These are phyloP conservation scores for Phlebopus sp. DNA, from an alignment of 1,284 basidiomycete species.

Conservation along the genomic window DNA sequence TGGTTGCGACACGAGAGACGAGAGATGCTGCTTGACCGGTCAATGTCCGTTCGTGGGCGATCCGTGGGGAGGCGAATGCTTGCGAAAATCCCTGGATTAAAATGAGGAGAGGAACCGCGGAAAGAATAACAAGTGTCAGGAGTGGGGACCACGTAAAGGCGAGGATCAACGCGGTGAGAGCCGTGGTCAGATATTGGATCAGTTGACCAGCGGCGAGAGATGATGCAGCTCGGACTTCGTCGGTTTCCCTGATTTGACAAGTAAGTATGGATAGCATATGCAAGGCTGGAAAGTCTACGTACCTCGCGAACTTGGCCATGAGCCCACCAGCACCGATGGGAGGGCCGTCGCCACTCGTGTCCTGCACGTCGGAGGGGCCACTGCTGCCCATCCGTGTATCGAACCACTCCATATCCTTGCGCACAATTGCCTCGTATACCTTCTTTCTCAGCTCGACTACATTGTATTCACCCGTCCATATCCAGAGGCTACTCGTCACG, in stretches of 20 bases:
- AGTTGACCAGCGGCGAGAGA: slow-evolving; percentile 77
- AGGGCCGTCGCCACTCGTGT: slow-evolving; percentile 45
- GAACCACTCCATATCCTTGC: slow-evolving; percentile 84
- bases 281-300: slow-evolving; percentile 24
- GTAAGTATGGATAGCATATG: slow-evolving; percentile 3
- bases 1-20: slow-evolving; percentile 74
- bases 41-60: slow-evolving; percentile 64
- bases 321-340: slow-evolving; percentile 85
- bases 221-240: slow-evolving; percentile 86
- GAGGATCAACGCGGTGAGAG: slow-evolving; percentile 75
- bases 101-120: slow-evolving; percentile 82
- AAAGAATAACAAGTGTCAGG: slow-evolving; percentile 89
- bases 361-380: slow-evolving; percentile 39
- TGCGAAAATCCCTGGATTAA: slow-evolving; percentile 78
- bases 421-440: slow-evolving; percentile 70
- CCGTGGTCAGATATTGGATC: slow-evolving; percentile 80
- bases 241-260: slow-evolving; percentile 72
- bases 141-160: slow-evolving; percentile 80
- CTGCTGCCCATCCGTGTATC: slow-evolving; percentile 77
- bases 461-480: slow-evolving; percentile 82
- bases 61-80: slow-evolving; percentile 61
- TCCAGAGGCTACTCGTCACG: slow-evolving; percentile 80
- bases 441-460: slow-evolving; percentile 65
- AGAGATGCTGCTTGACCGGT: slow-evolving; percentile 74
- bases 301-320: slow-evolving; percentile 93